phyloP scores from a whole-genome alignment of 768 basidiomycete species.

The Terana coerulea region DNA sequence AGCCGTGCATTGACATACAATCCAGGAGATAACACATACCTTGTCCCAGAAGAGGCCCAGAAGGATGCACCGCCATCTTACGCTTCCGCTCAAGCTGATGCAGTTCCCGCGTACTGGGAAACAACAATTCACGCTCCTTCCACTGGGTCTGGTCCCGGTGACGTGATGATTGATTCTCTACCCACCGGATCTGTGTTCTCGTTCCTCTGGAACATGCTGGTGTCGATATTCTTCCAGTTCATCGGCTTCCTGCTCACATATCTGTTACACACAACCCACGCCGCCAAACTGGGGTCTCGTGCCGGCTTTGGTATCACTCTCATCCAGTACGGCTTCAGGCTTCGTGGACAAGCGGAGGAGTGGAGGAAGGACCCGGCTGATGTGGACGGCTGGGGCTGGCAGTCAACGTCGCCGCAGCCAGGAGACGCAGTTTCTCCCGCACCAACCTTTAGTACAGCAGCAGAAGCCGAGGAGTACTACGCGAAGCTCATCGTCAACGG shows the following conservation, averaged over 20 bases:
- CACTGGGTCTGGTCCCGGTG: constrained; percentile 41
- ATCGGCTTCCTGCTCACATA: constrained; percentile 92
- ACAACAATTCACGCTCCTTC: constrained; percentile 91
- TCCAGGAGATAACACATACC: constrained; percentile 64
- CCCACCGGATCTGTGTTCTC: constrained; percentile 73
- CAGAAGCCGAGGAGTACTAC: constrained; percentile 45
- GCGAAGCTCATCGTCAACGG: constrained; percentile 22
- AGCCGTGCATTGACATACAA: neutral
- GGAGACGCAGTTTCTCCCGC: neutral
- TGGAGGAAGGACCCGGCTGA: constrained; percentile 16
- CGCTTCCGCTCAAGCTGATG: constrained; percentile 85
- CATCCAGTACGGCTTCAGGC: constrained; percentile 89
- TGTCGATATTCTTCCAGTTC: constrained; percentile 97
- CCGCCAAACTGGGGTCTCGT: constrained; percentile 88
- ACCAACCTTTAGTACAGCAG: constrained; percentile 41
- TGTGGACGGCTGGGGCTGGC: constrained; percentile 21
- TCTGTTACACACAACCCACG: constrained; percentile 88
- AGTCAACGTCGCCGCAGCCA: constrained; percentile 23
- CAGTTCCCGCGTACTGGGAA: constrained; percentile 98
- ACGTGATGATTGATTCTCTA: constrained; percentile 89
- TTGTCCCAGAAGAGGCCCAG: constrained; percentile 79
- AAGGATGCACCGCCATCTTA: constrained; percentile 91
- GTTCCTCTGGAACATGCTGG: constrained; percentile 74
- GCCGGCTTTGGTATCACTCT: constrained; percentile 96
- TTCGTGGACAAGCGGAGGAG: constrained; percentile 69